Base-by-base conservation (phyloP, 306 rosid genomes). In the Castanea mollissima region DNA sequence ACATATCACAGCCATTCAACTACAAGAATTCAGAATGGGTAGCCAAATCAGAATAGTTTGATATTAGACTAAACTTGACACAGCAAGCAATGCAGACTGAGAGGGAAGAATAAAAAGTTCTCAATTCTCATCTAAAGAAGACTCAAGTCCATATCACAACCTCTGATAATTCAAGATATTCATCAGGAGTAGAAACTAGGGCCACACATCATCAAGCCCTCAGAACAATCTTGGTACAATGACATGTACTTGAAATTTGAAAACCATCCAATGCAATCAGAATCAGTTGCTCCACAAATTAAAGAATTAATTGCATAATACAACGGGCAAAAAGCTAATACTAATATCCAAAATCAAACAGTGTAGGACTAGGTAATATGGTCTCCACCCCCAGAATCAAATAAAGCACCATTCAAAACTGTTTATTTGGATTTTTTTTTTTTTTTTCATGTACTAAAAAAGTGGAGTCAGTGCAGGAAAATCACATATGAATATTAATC, bases 371-470 rank as follows among this genome's bases (percentile, higher is more conserved):
- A 25, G 25, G 18, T 13, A 23, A 71, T 21, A 21, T 78, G 15
- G 10, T 56, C 57, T 71, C 72, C 56, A 14, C 51, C 19, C 21
- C 65, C 32, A 63, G 71, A 18, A 58, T 44, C 23, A 59, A 55
- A 31, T 15, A 35, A 76, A 51, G 76, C n/a, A n/a, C 82, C 76
- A 55, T 74, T 77, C 74, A 78, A 69, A 81, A 81, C 77, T 41
- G 72, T 67, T 64, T 59, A 13, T 49, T 12, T 49, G 4, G 72
- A 60, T 64, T 2, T 35, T 34, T 71, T 55, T 16, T 64, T 2
- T 35, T 34, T 71, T 78, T 62, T 11, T 14, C 38, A 73, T 38
- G 63, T 52, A 27, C 51, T 14, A 59, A 76, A 55, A 77, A 57
- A 69, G 73, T 38, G 71, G 73, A 55, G 44, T 74, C 54, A 19